Evolutionary conservation across 805 yeast genomes (phyloP), one percentile per base, ranked within the genome.

Genomic region (Candida qinlingensis): DNA sequence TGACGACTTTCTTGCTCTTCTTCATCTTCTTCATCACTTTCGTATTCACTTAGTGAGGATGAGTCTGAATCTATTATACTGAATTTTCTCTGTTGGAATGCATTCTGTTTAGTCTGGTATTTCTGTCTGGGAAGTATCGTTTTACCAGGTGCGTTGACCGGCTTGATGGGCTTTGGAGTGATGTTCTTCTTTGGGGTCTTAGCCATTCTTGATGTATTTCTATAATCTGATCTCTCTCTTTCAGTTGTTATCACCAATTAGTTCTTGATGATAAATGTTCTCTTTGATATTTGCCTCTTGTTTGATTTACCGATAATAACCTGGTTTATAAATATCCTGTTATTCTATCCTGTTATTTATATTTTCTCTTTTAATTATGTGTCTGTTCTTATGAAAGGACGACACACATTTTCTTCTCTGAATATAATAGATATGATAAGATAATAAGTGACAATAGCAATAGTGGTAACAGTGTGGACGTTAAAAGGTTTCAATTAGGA

Each of bases 61-160:
- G 65, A 63, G 26, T 73, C 73, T n/a, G 76, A 71, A 47, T 72
- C 73, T 10, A 73, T 60, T 28, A 73, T 56, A 54, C 75, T 70
- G 52, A 73, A 73, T 52, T 72, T 63, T 59, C 76, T 67, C 42
- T 70, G 73, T 48, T 67, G 61, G 37, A 35, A 43, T 9, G 12
- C 29, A 6, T 12, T 29, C 27, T 45, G 50, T 19, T 46, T 42
- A 27, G 37, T 46, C 42, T 48, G 44, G 39, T 44, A 41, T 8
- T 54, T 52, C 36, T 39, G 45, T 48, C 48, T 55, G 54, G 60
- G 58, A 27, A 57, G 56, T 39, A 57, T 50, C 36, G 65, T 59
- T 52, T 54, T 60, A 12, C 58, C 67, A n/a, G 47, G 47, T 38
- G 60, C 63, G 8, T 11, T 31, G 34, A 8, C 34, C 34, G 65